Base-by-base conservation (phyloP, 1,284 basidiomycete genomes). In the Leccinum angustisporum region DNA sequence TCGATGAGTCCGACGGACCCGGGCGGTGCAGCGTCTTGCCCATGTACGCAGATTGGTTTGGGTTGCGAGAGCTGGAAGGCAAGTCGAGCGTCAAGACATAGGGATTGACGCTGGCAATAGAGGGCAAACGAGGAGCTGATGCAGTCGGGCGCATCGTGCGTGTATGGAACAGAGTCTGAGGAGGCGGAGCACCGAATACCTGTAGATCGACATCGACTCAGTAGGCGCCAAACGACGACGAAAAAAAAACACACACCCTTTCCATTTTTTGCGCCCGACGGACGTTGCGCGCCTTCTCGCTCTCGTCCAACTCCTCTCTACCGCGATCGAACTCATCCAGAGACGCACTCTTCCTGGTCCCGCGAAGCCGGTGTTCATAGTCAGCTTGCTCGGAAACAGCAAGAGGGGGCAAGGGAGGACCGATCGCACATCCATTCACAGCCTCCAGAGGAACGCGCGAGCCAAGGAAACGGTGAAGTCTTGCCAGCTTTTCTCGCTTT, bases 211-310 rank as follows among this genome's bases (percentile, higher is more conserved):
- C 52, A 27, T 54, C 60, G 46, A 21, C 48, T 62, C 54, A 61
- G 65, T 34, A 59, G 61, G 27, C 51, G 55, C 38, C 51, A 38
- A 61, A 56, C 53, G 16, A 51, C 14, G 5, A n/a, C n/a, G 11
- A 18, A 18, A 21, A 31, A 56, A 57, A 46, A 60, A 21, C 43
- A 74, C 79, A 53, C 61, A 90, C 90, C 85, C 88, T 88, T 75
- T 92, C 90, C 90, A 93, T 92, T 77, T 93, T 93, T 68, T 87
- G 80, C 34, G 90, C 91, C 55, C 91, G 77, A 58, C 86, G 81
- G 55, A 93, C 90, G 68, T 89, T 90, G 70, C 88, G 81, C 14
- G 88, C 87, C 76, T 90, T 91, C 70, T 92, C 90, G 65, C 77
- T 80, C 31, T 84, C 83, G 65, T 85, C 82, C 55, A 92, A 79